Base-by-base conservation (phyloP, 2,329 filamentous ascomycete genomes). In the Chaetothyriales sp. region DNA sequence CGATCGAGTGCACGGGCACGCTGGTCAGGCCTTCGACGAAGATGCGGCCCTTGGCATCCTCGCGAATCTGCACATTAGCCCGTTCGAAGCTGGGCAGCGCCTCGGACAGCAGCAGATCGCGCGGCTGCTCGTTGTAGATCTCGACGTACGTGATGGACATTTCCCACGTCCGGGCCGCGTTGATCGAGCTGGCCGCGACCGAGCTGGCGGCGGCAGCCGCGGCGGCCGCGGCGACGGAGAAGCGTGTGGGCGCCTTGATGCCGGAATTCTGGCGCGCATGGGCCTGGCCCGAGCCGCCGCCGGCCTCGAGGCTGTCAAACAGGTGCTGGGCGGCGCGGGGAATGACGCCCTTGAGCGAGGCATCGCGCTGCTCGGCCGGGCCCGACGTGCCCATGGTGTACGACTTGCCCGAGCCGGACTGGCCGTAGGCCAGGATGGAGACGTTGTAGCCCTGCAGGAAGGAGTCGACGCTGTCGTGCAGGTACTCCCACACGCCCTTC, bases 401-500 rank as follows among this genome's bases (percentile, higher is more conserved):
- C 2, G 90, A 97, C 71, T 98, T 98, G 61, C 92, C 92, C 9
- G 92, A 89, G 52, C 92, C 92, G 25, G 92, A 98, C 73, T 98
- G 92, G 59, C 92, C 92, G 64, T 98, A 98, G 47, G 92, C 92
- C 62, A 98, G 74, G 48, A 98, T 81, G 2, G 92, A 98, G 53
- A 98, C 92, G 79, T 98, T 98, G 77, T 97, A 98, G 51, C 92
- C 92, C 65, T 95, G 88, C 1, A 92, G 74, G 62, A 98, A 98
- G 2, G 89, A 86, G 61, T 77, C 81, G 60, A 97, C 85, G 61
- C 89, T 94, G 60, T 98, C 92, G 56, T 81, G 81, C 47, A 98
- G 74, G 63, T 98, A 98, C 46, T 95, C 86, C 86, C 90, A 98
- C 46, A 98, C 73, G 46, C 89, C 90, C 59, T 92, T 85, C 67